Evolutionary conservation across 805 yeast genomes (phyloP).

Genomic region (Candida silvicultrix): DNA sequence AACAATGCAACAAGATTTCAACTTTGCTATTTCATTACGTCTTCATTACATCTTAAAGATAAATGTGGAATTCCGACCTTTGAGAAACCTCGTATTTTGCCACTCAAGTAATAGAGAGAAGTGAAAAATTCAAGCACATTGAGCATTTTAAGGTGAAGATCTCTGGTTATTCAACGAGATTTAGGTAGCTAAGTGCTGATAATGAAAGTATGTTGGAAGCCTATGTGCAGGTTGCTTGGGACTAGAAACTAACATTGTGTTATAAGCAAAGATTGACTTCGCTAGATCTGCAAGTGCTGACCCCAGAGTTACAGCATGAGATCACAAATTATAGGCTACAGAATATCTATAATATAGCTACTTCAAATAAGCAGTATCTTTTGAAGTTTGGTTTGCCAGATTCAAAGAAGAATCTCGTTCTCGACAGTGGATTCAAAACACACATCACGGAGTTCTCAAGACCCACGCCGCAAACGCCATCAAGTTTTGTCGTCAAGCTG

Average conservation of each 20-base stretch:
- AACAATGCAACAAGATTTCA: too few species aligned
- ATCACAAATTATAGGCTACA: slow-evolving; percentile 66
- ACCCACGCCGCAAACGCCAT: slow-evolving; percentile 74
- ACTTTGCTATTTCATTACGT: not conserved
- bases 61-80: not conserved
- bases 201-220: not conserved
- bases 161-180: too few species aligned
- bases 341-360: slow-evolving; percentile 77
- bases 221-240: not conserved
- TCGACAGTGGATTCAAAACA: slow-evolving; percentile 82
- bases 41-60: not conserved
- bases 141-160: too few species aligned
- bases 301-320: slow-evolving; percentile 53
- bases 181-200: not conserved
- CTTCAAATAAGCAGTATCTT: slow-evolving; percentile 65
- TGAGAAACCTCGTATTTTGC: not conserved
- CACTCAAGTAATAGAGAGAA: not conserved
- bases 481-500: slow-evolving; percentile 78
- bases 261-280: slow-evolving; percentile 81
- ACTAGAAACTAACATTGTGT: not conserved
- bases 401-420: slow-evolving; percentile 64
- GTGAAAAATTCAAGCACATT: not conserved
- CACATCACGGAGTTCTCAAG: slow-evolving; percentile 78
- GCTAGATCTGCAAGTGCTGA: slow-evolving; percentile 68
- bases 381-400: slow-evolving; percentile 81